Base-by-base conservation (phyloP, 2,329 filamentous ascomycete genomes). In the Xylogone sp. region DNA sequence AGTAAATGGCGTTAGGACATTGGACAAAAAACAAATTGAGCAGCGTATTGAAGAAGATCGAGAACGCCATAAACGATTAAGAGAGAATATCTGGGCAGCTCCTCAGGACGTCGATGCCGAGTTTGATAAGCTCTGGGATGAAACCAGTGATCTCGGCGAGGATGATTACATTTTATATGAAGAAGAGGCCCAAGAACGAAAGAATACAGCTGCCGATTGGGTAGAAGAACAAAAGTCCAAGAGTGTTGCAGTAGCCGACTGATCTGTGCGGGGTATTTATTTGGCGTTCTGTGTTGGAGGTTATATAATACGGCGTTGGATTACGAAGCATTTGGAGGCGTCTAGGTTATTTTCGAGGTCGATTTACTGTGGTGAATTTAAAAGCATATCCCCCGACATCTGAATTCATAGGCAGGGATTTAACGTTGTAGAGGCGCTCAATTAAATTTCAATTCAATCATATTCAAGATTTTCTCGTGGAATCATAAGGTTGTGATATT, bases 1-100 rank as follows among this genome's bases (percentile, higher is more conserved):
- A 39, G 34, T 39, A 39, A 39, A 39, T 16, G 34, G 34, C 8
- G 34, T 39, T 6, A 39, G n/a, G 43, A 74, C 77, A 48, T 68
- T 94, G 48, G 90, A 97, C 64, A 94, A 93, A 71, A 81, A 87
- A 51, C 89, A 96, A 71, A 88, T 97, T 49, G 92, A 97, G 71
- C 92, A 97, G 73, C 79, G 94, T 42, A 96, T 99, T 56, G 95
- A 99, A 62, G 95, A 99, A 71, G 94, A 99, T 69, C 78, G 94
- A 3, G 94, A 99, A 69, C 77, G 94, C 43, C 95, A 99, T 69
- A 99, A 99, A 76, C 77, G 93, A 43, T 75, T 93, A 63, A 76
- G 94, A 20, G 94, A 99, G 72, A 91, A 86, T 62, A 95, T 96
- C 56, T 99, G 95, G 94, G 90, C 91, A 0, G 84, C 96, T 2